phyloP scores from a whole-genome alignment of 1,284 basidiomycete species.

The Irpex sp. region DNA sequence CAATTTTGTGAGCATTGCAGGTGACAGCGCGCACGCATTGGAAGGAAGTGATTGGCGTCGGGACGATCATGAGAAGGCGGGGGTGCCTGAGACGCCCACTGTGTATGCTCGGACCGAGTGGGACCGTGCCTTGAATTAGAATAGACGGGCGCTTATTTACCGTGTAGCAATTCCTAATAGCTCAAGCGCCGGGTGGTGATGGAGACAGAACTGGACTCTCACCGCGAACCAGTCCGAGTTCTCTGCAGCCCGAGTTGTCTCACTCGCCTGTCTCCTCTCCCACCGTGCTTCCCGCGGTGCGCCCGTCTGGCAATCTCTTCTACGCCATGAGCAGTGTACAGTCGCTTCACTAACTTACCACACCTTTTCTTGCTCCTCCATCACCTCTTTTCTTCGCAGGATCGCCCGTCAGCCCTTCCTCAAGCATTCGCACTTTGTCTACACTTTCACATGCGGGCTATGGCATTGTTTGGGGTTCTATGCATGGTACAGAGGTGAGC shows the following conservation, averaged over 20 bases:
- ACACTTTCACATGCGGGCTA: conserved; percentile 16
- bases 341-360: background rate
- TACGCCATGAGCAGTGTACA: background rate
- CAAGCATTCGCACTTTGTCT: background rate
- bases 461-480: conserved; percentile 9
- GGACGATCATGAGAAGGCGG: no score
- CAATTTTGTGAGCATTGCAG: no score
- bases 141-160: background rate
- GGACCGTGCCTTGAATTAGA: background rate
- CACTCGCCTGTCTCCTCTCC: background rate
- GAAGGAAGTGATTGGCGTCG: no score
- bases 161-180: background rate
- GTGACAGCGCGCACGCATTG: no score
- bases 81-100: no score
- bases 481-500: conserved; percentile 12
- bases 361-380: background rate
- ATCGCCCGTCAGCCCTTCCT: conserved; percentile 3
- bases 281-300: background rate
- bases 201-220: background rate
- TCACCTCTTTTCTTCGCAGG: background rate
- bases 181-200: background rate
- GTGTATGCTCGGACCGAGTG: background rate
- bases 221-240: background rate
- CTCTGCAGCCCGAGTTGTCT: background rate
- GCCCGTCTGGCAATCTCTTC: background rate